These are phyloP conservation scores for Hygrophorus pudorinus DNA, from an alignment of 768 basidiomycete genomes.

Conservation along the genomic window DNA sequence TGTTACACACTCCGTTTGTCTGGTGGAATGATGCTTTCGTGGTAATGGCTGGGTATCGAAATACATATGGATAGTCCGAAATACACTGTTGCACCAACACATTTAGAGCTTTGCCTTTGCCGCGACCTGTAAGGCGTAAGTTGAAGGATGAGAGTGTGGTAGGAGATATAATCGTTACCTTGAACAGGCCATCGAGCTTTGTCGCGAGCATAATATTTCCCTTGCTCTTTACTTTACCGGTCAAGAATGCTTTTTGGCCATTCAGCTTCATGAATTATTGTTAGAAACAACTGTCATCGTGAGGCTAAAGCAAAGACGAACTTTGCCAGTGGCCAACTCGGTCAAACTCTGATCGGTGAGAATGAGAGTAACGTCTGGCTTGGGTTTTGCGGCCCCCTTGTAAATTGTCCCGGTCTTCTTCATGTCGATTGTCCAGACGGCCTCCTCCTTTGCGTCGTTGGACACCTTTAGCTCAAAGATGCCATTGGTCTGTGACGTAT, in stretches of 20 bases:
- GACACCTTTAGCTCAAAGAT: constrained; percentile 80
- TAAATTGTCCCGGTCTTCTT: constrained; percentile 75
- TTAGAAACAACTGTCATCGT: background rate
- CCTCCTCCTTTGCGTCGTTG: constrained; percentile 62
- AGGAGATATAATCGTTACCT: constrained; percentile 34
- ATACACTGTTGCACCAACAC: constrained; percentile 2
- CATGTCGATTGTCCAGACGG: constrained; percentile 85
- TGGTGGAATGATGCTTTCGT: too few relatives aligned
- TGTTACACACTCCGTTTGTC: background rate
- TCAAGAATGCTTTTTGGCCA: constrained; percentile 95
- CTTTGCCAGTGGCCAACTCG: constrained; percentile 66
- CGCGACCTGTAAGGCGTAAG: too few relatives aligned
- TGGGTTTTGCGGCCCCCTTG: constrained; percentile 62
- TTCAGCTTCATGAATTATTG: constrained; percentile 42
- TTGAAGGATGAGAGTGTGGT: too few relatives aligned
- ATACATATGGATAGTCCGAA: background rate
- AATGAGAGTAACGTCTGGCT: constrained; percentile 76
- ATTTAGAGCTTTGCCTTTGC: constrained; percentile 38
- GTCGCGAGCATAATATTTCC: constrained; percentile 93
- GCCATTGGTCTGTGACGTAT: constrained; percentile 56
- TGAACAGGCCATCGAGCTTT: constrained; percentile 77
- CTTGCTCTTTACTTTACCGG: constrained; percentile 84
- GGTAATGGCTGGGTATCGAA: too few relatives aligned
- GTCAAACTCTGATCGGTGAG: constrained; percentile 68
- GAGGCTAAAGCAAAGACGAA: constrained; percentile 16